phyloP scores from a whole-genome alignment of 257 asterid genomes.

The Handroanthus guayacan region DNA sequence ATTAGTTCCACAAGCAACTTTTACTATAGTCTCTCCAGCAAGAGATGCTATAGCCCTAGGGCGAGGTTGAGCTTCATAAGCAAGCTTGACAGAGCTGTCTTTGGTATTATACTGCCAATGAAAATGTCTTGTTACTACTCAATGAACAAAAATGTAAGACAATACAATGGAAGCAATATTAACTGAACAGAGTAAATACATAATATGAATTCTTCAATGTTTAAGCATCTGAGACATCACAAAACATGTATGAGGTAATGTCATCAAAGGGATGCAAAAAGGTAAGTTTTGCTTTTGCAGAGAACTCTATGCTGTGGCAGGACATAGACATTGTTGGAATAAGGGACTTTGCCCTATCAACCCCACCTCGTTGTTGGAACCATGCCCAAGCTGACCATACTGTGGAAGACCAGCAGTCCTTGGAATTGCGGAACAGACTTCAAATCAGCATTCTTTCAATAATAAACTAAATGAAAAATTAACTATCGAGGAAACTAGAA shows the following conservation, averaged over 20 bases:
- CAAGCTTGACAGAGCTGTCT: conserved; percentile 96
- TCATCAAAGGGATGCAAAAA: conserved; percentile 12
- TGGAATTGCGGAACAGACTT: conserved; percentile 34
- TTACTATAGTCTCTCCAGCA: conserved; percentile 87
- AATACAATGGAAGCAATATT: conserved; percentile 6
- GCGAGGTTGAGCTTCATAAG: conserved; percentile 97
- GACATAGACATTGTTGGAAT: not conserved
- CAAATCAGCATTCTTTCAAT: conserved; percentile 40
- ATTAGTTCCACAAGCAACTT: conserved; percentile 95
- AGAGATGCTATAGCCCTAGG: conserved; percentile 86
- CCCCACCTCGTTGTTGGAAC: conserved; percentile 89
- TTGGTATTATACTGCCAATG: conserved; percentile 81
- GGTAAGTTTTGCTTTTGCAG: conserved; percentile 4
- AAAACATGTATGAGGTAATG: conserved; percentile 1
- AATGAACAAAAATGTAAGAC: conserved; percentile 9
- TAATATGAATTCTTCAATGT: conserved; percentile 3
- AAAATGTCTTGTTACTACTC: conserved; percentile 26
- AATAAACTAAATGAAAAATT: conserved; percentile 19
- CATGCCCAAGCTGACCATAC: conserved; percentile 98
- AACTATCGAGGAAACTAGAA: not conserved
- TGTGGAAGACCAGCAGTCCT: conserved; percentile 99
- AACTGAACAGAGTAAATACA: not conserved
- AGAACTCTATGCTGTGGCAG: not conserved
- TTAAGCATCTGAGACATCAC: conserved; percentile 17
- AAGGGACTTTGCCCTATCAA: conserved; percentile 9